Conservation (phyloP, 1,139 yeast species). For the Kluyveromyces sp. region DNA sequence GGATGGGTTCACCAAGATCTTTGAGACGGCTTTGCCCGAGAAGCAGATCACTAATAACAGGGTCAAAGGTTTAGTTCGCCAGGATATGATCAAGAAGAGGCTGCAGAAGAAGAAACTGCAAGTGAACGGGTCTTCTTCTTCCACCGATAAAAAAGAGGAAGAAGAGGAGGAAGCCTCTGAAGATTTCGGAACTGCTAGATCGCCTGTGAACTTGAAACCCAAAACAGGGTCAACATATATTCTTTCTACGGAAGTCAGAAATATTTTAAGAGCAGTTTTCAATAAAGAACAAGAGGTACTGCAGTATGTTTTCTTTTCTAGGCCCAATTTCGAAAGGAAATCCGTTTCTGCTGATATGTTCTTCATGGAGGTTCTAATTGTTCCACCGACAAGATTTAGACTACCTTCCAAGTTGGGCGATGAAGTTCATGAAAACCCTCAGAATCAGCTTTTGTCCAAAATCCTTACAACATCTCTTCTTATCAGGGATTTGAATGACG, state of each 20-base stretch:
- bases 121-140: constrained; percentile 24
- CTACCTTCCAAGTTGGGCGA: constrained; percentile 96
- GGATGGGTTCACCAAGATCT: constrained; percentile 89
- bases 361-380: constrained; percentile 79
- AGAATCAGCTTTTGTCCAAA: constrained; percentile 78
- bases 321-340: constrained; percentile 51
- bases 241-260: constrained; percentile 78
- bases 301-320: constrained; percentile 64
- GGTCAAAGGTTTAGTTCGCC: constrained; percentile 70
- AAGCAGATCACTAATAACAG: constrained; percentile 77
- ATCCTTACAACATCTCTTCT: constrained; percentile 71
- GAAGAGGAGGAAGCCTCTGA: constrained; percentile 19
- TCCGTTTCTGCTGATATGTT: constrained; percentile 75
- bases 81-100: constrained; percentile 53
- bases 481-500: constrained; percentile 85
- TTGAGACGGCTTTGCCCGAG: constrained; percentile 77
- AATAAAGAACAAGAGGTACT: constrained; percentile 58
- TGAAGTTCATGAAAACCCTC: constrained; percentile 89
- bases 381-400: constrained; percentile 95
- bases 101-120: constrained; percentile 22
- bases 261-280: constrained; percentile 69
- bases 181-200: constrained; percentile 28
- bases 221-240: constrained; percentile 77
- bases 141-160: constrained; percentile 19
- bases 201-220: constrained; percentile 41